These are phyloP conservation scores for Beauveria sp. DNA, from an alignment of 2,329 filamentous ascomycete species.

Conservation along the genomic window DNA sequence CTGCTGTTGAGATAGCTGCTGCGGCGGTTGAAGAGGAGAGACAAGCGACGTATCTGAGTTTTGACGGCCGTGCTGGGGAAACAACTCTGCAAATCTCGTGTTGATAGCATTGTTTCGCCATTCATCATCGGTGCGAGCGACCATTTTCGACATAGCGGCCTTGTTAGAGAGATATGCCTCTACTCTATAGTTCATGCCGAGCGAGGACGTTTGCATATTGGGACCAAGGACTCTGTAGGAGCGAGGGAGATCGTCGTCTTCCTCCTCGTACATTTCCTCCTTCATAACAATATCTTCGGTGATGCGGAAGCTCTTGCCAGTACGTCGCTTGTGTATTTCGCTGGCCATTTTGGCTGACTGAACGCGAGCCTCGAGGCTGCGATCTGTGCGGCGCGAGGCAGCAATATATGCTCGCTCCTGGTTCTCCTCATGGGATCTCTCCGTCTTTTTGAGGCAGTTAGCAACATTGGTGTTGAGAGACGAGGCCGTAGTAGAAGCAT, in stretches of 20 bases:
- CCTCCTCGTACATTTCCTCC: conserved; percentile 95
- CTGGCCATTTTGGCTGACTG: conserved; percentile 84
- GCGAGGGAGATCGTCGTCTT: conserved; percentile 71
- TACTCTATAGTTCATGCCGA: conserved; percentile 54
- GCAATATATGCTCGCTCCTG: conserved; percentile 88
- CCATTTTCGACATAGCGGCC: conserved; percentile 34
- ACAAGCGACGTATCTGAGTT: not conserved
- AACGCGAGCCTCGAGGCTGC: conserved; percentile 78
- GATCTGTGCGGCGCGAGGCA: conserved; percentile 77
- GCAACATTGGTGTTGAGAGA: not conserved
- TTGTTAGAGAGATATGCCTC: conserved; percentile 39
- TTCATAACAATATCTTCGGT: conserved; percentile 80
- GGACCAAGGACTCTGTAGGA: conserved; percentile 57
- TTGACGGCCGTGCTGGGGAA: conserved; percentile 28
- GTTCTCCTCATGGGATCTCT: conserved; percentile 73
- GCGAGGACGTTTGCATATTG: conserved; percentile 52
- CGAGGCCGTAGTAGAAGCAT: not conserved
- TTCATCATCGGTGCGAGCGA: conserved; percentile 27
- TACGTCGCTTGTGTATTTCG: conserved; percentile 83
- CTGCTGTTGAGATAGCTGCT: not conserved
- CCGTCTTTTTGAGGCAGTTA: conserved; percentile 41
- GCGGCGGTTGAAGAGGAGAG: not conserved
- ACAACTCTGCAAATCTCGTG: conserved; percentile 37
- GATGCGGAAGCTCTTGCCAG: conserved; percentile 73
- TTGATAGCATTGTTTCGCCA: conserved; percentile 41